Percentiles rank a stretch among this genome's conserved stretches.
phyloP scores from a whole-genome alignment of 2,329 filamentous ascomycete genomes.

The Diaporthe destruens region DNA sequence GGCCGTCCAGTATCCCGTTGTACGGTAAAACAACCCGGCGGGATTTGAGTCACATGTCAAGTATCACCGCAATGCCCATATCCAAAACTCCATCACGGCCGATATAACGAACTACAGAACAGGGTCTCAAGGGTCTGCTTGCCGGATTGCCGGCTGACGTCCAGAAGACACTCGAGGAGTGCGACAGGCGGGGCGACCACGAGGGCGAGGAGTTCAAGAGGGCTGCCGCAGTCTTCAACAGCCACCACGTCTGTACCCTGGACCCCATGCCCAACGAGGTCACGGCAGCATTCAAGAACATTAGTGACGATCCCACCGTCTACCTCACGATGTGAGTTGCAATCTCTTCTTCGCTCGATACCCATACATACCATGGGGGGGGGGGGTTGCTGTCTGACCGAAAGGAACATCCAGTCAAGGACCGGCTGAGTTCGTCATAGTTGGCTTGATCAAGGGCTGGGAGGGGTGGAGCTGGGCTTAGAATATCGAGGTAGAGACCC shows the following conservation, averaged over 20 bases:
- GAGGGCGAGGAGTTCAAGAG: conserved; percentile 44
- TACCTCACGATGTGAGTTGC: conserved; percentile 47
- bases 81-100: no score
- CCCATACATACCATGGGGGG: no score
- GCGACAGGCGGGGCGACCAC: conserved; percentile 43
- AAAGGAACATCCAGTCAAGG: conserved; percentile 44
- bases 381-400: background rate
- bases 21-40: conserved; percentile 17
- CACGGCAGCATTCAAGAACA: conserved; percentile 41
- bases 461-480: conserved; percentile 46
- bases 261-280: conserved; percentile 45
- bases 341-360: no score
- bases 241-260: conserved; percentile 43
- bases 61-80: no score
- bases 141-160: conserved; percentile 44
- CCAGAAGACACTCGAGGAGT: conserved; percentile 42
- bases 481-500: conserved; percentile 43
- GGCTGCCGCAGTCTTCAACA: conserved; percentile 42
- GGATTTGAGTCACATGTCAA: no score
- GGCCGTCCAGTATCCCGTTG: conserved; percentile 46
- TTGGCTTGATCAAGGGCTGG: conserved; percentile 45
- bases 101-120: conserved; percentile 2
- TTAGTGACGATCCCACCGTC: conserved; percentile 44
- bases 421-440: conserved; percentile 46
- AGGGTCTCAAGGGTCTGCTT: conserved; percentile 42